A percentile compares a stretch with the other conserved stretches of the same genome.
Evolutionary conservation across 495 filamentous ascomycete species (phyloP).

Genomic region (Penicillium alfredii): DNA sequence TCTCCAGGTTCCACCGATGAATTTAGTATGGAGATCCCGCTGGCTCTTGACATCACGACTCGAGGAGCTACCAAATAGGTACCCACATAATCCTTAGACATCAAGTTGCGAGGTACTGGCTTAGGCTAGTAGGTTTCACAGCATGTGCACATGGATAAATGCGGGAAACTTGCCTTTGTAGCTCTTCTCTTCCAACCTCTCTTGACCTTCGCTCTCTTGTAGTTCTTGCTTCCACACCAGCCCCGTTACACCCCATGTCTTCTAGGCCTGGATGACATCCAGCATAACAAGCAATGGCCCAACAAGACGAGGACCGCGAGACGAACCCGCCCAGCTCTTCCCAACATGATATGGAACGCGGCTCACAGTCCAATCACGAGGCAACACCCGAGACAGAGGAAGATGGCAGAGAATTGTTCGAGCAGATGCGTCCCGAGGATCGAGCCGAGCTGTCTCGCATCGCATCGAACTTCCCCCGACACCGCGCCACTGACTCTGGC

Average conservation of each 20-base stretch:
- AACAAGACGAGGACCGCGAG: slow-evolving; percentile 10
- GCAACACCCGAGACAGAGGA: slow-evolving; percentile 14
- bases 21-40: slow-evolving; percentile 1
- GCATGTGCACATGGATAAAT: too few species aligned
- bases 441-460: slow-evolving; percentile 33
- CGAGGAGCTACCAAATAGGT: slow-evolving; percentile 2
- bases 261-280: too few species aligned
- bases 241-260: too few species aligned
- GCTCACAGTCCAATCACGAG: slow-evolving; percentile 12
- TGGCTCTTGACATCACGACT: slow-evolving; percentile 28
- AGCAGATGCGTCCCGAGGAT: slow-evolving; percentile 32
- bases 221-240: background rate
- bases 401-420: slow-evolving; percentile 27
- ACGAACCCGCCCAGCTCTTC: slow-evolving; percentile 13
- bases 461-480: slow-evolving; percentile 34
- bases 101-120: background rate
- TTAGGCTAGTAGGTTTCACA: background rate
- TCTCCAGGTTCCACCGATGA: slow-evolving; percentile 1
- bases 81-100: background rate
- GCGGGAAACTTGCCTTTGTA: too few species aligned
- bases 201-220: too few species aligned
- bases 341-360: slow-evolving; percentile 8
- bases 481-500: slow-evolving; percentile 18
- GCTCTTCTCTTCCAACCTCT: too few species aligned
- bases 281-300: too few species aligned